These are phyloP conservation scores for Wickerhamiella dianesei DNA, from an alignment of 805 yeast species.

Conservation along the genomic window DNA sequence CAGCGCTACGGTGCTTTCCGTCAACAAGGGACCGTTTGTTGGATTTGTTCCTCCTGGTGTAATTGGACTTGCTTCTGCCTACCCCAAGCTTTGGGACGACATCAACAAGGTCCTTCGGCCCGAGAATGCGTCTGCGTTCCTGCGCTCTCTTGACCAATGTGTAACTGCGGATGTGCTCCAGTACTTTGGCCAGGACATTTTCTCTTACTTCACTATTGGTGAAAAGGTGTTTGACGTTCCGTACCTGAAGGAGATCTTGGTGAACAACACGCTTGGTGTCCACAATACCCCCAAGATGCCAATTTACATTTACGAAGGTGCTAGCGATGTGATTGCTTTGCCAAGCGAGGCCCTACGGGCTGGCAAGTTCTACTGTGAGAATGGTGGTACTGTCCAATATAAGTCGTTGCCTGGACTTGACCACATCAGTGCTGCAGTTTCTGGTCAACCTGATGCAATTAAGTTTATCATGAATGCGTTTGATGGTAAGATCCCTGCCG, in stretches of 20 bases:
- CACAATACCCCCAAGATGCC: conserved; percentile 15
- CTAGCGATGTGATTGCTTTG: conserved; percentile 18
- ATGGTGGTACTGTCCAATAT: conserved; percentile 17
- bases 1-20: conserved; percentile 9
- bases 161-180: conserved; percentile 8
- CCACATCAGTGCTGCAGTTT: conserved; percentile 7
- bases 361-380: conserved; percentile 16
- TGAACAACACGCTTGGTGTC: conserved; percentile 16
- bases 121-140: conserved; percentile 8
- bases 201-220: conserved; percentile 13
- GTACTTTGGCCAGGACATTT: conserved; percentile 14
- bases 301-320: conserved; percentile 20
- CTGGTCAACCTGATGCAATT: conserved; percentile 3
- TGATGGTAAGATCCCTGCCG: conserved; percentile 1
- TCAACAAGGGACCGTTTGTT: conserved; percentile 17
- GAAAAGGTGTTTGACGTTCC: conserved; percentile 9
- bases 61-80: conserved; percentile 20
- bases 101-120: conserved; percentile 9
- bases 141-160: conserved; percentile 12
- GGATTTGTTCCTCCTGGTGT: conserved; percentile 21
- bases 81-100: conserved; percentile 16
- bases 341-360: conserved; percentile 10
- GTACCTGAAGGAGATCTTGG: conserved; percentile 9
- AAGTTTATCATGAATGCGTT: conserved; percentile 8
- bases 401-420: conserved; percentile 9